These are phyloP conservation scores for Madurella mycetomatis DNA, from an alignment of 2,329 filamentous ascomycete genomes.

Conservation along the genomic window DNA sequence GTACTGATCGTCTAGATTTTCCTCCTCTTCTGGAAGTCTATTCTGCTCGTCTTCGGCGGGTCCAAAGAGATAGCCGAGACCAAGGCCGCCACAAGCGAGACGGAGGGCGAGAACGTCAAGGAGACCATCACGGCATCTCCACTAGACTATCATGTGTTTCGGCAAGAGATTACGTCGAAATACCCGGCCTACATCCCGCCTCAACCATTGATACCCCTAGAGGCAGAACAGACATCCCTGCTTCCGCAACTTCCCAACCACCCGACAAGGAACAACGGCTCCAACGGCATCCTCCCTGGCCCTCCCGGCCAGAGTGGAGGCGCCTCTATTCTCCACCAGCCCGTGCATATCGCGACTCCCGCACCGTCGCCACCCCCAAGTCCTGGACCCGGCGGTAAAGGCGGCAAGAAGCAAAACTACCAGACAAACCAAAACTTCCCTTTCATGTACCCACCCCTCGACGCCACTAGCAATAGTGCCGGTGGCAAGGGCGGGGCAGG, in stretches of 20 bases:
- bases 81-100: conserved; percentile 67
- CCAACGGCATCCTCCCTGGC: conserved; percentile 58
- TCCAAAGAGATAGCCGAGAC: conserved; percentile 66
- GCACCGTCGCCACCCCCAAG: conserved; percentile 94
- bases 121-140: conserved; percentile 89
- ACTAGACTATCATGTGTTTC: conserved; percentile 91
- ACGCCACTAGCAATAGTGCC: conserved; percentile 81
- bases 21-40: conserved; percentile 85
- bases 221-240: conserved; percentile 86
- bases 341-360: conserved; percentile 97
- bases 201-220: conserved; percentile 73
- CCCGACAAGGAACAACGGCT: conserved; percentile 55
- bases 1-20: conserved; percentile 53
- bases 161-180: conserved; percentile 95
- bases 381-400: conserved; percentile 79
- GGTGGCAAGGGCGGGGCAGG: conserved; percentile 84
- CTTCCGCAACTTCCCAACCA: conserved; percentile 80
- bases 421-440: conserved; percentile 99
- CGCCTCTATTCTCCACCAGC: conserved; percentile 85
- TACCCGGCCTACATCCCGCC: conserved; percentile 96
- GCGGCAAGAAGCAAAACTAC: conserved; percentile 97
- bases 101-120: conserved; percentile 55
- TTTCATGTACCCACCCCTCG: conserved; percentile 91
- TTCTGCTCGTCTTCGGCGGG: conserved; percentile 81
- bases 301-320: conserved; percentile 55